A percentile compares a stretch with the other conserved stretches of the same genome.
These are phyloP conservation scores for Creolimax fragrantissima DNA, from an alignment of 78 protist genomes.

Conservation along the genomic window DNA sequence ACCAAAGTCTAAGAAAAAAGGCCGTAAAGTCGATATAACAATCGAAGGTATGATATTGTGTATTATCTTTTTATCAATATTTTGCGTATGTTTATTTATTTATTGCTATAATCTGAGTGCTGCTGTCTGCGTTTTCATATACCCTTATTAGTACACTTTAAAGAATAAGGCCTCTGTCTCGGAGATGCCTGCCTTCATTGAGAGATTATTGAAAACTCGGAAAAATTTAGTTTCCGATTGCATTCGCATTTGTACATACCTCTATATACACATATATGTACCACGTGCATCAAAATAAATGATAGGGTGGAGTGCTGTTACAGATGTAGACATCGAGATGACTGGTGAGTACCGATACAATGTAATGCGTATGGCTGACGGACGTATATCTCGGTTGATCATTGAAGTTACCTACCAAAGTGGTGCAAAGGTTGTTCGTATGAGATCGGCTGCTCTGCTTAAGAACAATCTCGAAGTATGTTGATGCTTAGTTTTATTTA, in stretches of 20 bases:
- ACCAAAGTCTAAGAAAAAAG: background rate
- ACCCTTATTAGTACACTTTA: too few species aligned
- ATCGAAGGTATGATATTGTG: background rate
- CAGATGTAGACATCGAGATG: background rate
- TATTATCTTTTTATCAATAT: too few species aligned
- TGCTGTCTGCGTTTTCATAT: too few species aligned
- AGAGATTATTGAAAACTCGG: too few species aligned
- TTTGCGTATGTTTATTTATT: too few species aligned
- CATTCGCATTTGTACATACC: too few species aligned
- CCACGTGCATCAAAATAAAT: background rate
- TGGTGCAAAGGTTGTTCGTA: background rate
- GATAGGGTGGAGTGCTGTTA: background rate
- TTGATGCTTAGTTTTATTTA: too few species aligned
- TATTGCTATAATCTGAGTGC: too few species aligned
- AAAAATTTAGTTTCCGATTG: too few species aligned
- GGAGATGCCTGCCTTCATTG: too few species aligned
- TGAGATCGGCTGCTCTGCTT: background rate
- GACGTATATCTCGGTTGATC: background rate
- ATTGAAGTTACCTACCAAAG: background rate
- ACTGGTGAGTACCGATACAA: background rate
- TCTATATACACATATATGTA: background rate
- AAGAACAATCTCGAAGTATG: background rate
- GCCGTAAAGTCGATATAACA: background rate
- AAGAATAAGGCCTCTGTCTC: too few species aligned
- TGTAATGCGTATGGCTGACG: constrained; percentile 9